Conservation (phyloP, 1,284 basidiomycete species). For the Malassezia vespertilionis region DNA sequence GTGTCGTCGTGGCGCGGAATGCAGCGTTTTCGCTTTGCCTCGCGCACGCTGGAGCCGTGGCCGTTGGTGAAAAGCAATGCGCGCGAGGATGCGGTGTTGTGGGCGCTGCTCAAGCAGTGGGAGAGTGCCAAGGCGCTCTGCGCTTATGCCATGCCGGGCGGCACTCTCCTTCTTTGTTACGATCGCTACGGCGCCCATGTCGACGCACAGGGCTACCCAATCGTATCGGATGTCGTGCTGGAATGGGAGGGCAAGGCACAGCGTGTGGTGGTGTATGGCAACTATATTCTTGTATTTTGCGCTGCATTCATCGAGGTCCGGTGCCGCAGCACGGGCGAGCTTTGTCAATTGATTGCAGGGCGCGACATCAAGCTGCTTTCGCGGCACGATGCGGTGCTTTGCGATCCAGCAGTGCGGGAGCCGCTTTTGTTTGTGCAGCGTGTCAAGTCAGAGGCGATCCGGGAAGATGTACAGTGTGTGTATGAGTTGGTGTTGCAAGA, state of each 20-base stretch:
- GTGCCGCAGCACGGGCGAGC: conserved; percentile 68
- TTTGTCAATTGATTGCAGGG: conserved; percentile 77
- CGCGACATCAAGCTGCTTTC: conserved; percentile 56
- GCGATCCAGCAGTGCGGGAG: too few relatives aligned
- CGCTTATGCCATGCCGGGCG: conserved; percentile 68
- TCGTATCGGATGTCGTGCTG: conserved; percentile 60
- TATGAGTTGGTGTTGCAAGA: background rate
- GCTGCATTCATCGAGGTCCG: conserved; percentile 84
- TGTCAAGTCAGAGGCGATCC: background rate
- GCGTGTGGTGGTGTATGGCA: conserved; percentile 68
- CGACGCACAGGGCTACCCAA: conserved; percentile 32
- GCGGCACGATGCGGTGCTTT: too few relatives aligned
- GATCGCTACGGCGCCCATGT: conserved; percentile 75
- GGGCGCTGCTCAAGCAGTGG: conserved; percentile 61
- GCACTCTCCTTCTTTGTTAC: conserved; percentile 85
- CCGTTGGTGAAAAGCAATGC: conserved; percentile 54
- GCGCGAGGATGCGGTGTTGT: conserved; percentile 60
- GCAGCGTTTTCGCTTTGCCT: conserved; percentile 71
- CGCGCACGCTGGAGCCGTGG: conserved; percentile 73
- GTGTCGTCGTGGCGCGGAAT: conserved; percentile 88
- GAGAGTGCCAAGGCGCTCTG: conserved; percentile 69
- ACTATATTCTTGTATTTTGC: conserved; percentile 82
- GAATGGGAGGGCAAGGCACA: conserved; percentile 77
- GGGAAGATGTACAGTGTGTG: conserved; percentile 1
- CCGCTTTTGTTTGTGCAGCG: conserved; percentile 1